Evolutionary conservation across 2,329 filamentous ascomycete species (phyloP).

Genomic region (Penicillium sp.): DNA sequence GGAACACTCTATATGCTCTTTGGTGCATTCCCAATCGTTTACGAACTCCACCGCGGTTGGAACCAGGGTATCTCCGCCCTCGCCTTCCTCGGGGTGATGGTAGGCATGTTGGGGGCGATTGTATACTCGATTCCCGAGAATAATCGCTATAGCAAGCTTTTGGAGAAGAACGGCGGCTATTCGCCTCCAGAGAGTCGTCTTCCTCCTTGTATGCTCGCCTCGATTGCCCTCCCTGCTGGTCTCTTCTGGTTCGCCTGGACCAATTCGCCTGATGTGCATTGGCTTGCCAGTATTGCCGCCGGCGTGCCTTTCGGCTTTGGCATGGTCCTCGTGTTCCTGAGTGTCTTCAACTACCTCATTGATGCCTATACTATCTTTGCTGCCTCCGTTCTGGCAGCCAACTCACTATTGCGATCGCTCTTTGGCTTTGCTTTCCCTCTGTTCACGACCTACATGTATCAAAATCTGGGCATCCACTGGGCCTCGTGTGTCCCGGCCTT

Average conservation of each 20-base stretch:
- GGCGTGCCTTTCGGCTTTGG: slow-evolving; percentile 46
- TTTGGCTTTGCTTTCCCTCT: slow-evolving; percentile 52
- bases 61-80: slow-evolving; percentile 51
- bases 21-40: slow-evolving; percentile 55
- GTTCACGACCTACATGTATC: slow-evolving; percentile 50
- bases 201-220: slow-evolving; percentile 52
- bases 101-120: slow-evolving; percentile 43
- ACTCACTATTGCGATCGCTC: slow-evolving; percentile 48
- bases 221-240: slow-evolving; percentile 56
- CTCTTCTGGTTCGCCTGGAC: slow-evolving; percentile 65
- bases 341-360: slow-evolving; percentile 46
- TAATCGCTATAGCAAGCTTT: slow-evolving; percentile 42
- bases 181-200: slow-evolving; percentile 63
- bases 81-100: slow-evolving; percentile 52
- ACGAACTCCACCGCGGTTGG: slow-evolving; percentile 48
- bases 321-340: slow-evolving; percentile 45
- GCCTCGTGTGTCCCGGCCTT: slow-evolving; percentile 50
- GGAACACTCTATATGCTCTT: slow-evolving; percentile 57
- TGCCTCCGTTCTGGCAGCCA: slow-evolving; percentile 47
- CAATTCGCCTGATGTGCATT: slow-evolving; percentile 47
- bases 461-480: slow-evolving; percentile 51
- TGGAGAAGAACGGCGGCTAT: slow-evolving; percentile 54
- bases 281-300: slow-evolving; percentile 41
- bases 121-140: slow-evolving; percentile 47
- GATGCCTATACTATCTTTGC: slow-evolving; percentile 49